A percentile compares a stretch with the other conserved stretches of the same genome.
Conservation (phyloP, 2,329 filamentous ascomycete species). For the Aspergillus costaricaensis region DNA sequence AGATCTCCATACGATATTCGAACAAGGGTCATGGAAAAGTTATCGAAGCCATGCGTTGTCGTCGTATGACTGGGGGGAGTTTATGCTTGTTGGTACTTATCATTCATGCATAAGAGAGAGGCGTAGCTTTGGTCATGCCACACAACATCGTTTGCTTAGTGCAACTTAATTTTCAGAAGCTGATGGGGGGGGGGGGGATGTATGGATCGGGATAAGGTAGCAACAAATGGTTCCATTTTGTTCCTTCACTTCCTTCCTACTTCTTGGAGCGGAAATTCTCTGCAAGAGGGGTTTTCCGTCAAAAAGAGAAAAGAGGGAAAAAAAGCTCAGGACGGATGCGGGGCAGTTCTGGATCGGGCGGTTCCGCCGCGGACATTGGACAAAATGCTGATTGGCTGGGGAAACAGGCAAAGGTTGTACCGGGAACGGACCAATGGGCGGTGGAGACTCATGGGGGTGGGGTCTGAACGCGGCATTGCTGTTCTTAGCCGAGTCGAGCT, state of each 20-base stretch:
- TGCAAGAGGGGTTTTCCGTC: neutral
- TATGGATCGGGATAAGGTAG: neutral
- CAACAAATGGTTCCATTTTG: too few relatives aligned
- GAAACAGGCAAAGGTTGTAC: neutral
- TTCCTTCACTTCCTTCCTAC: neutral
- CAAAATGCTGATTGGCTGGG: neutral
- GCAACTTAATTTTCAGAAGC: neutral
- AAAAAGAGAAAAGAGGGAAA: neutral
- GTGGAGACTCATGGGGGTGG: neutral
- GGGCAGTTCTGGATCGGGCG: neutral
- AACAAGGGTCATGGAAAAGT: neutral
- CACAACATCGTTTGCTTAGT: neutral
- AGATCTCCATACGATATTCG: neutral
- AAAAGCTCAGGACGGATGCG: constrained; percentile 1
- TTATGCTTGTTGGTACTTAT: neutral
- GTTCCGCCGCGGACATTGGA: neutral
- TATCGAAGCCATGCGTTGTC: neutral
- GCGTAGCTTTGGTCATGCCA: neutral
- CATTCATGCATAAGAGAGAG: neutral
- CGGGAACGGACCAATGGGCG: constrained; percentile 1
- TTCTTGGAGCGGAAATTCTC: neutral
- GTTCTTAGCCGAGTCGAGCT: neutral
- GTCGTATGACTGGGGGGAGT: neutral
- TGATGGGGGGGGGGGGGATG: neutral
- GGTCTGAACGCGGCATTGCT: neutral